Evolutionary conservation across 2,329 filamentous ascomycete genomes (phyloP), one percentile per base, ranked within the genome.

Genomic region (Hymenoscyphus linearis): DNA sequence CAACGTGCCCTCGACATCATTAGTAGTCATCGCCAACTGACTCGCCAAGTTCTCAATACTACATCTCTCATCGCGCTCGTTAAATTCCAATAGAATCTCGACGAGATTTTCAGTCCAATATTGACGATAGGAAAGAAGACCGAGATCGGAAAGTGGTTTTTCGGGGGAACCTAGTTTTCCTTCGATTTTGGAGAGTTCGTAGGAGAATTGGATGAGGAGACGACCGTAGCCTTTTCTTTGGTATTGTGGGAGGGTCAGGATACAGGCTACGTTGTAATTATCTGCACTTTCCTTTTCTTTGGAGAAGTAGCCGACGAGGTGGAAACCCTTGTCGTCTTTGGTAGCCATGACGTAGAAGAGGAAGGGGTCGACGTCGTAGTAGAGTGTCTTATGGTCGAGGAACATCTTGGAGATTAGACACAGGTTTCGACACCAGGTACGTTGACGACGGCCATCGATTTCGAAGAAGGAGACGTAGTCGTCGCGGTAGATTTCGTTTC

Each of bases 341-440:
- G 87, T 88, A 27, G 91, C 91, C 93, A 99, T 97, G 74, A 96
- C 93, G 76, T 99, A 99, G 79, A 99, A 99, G 37, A 99, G 78
- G 73, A 99, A 99, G 0, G 95, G 95, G 66, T 99, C 95, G n/a
- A 99, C 95, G 70, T 99, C 95, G 78, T 99, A 99, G 79, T 97
- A 99, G 7, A 99, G 85, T 4, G 95, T 98, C 76, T 99, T 99
- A 75, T 97, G 96, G 67, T 96, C 95, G 40, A 99, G 82, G 73
- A 99, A 99, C 77, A 98, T 90, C 72, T 99, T 99, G 25, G 89
- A 95, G 16, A 99, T 80, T 10, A 99, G 80, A 74, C 95, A 99
- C 4, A 99, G 82, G 69, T 99, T 99, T 58, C 96, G 89, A 71
- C 95, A 99, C 86, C 95, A 99, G 0, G 93, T 96, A 3, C 93